These are phyloP conservation scores for Protostelium mycophagum DNA, from an alignment of 78 protist species.

Conservation along the genomic window DNA sequence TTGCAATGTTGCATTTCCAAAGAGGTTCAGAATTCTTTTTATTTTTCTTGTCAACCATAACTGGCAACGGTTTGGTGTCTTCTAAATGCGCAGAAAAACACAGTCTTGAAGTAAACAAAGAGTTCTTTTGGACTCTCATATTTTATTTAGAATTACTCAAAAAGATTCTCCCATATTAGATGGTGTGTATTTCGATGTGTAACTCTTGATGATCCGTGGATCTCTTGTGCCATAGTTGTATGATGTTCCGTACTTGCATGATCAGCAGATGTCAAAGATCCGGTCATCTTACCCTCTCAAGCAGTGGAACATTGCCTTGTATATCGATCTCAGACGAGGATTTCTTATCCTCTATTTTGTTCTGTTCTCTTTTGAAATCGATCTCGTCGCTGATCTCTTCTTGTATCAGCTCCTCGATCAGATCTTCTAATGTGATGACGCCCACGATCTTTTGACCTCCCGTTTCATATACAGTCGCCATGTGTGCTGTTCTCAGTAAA, in stretches of 20 bases:
- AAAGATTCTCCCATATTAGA: no score
- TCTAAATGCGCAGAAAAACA: no score
- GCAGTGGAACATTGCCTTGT: background rate
- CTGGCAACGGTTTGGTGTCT: no score
- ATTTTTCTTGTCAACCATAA: no score
- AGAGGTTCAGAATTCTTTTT: no score
- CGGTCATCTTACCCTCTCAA: background rate
- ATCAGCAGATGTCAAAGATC: background rate
- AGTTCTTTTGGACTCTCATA: no score
- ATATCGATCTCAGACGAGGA: background rate
- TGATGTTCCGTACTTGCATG: background rate
- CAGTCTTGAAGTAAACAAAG: no score
- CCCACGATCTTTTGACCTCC: background rate
- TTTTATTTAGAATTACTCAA: no score
- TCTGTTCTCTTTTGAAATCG: background rate
- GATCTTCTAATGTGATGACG: conserved; percentile 21
- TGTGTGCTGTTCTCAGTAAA: conserved; percentile 13
- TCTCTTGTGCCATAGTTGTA: background rate
- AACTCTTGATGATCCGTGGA: background rate
- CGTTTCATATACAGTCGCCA: background rate
- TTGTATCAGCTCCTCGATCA: conserved; percentile 22
- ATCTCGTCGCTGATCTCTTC: conserved; percentile 3
- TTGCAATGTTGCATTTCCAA: no score
- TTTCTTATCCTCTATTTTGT: background rate
- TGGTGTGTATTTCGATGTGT: no score